Base-by-base conservation (phyloP, 164 flowering plant genomes). In the Vitis amurensis region DNA sequence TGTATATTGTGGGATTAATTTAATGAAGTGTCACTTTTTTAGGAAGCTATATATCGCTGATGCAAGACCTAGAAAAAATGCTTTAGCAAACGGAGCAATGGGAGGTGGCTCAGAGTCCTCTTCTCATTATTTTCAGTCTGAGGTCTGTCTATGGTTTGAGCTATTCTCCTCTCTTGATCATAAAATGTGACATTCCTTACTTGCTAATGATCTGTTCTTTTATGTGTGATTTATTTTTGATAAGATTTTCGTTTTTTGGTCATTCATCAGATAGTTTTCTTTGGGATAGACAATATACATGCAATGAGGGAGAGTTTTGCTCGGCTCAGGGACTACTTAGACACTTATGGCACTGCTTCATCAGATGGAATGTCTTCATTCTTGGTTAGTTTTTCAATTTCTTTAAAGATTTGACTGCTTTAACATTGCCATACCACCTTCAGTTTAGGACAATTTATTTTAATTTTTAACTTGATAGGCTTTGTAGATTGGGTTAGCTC, bases 41-140 rank as follows among this genome's bases (percentile, higher is more conserved):
- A 96, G 99, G 90, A 96, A 93, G 83, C 88, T 96, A 50, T 93
- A 89, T 75, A 96, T 96, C 68, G 97, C 93, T 75, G 99, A 96
- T 88, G 99, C 99, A 74, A 90, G 99, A 79, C 99, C 99, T n/a
- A 86, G 97, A 68, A 96, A 91, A 85, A 96, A 96, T 86, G 98
- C 99, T 66, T 80, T 96, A 73, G 99, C 99, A 59, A 96, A 96
- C 86, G 97, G 98, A 1, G 99, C 99, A 48, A 88, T 91, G 97
- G 99, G 99, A 74, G 99, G 99, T 73, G 98, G 99, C 64, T 96
- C 99, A 23, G 99, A 96, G 85, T 96, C 99, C 50, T 91, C 99
- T 30, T 81, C 99, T 71, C 87, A 96, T 77, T 96, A 96, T 80
- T 89, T 86, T 68, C 98, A 93, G 61, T 90, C 94, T 60, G 99